Evolutionary conservation across 768 basidiomycete species (phyloP), one percentile per base, ranked within the genome.

Genomic region (Agrocybe pediades): DNA sequence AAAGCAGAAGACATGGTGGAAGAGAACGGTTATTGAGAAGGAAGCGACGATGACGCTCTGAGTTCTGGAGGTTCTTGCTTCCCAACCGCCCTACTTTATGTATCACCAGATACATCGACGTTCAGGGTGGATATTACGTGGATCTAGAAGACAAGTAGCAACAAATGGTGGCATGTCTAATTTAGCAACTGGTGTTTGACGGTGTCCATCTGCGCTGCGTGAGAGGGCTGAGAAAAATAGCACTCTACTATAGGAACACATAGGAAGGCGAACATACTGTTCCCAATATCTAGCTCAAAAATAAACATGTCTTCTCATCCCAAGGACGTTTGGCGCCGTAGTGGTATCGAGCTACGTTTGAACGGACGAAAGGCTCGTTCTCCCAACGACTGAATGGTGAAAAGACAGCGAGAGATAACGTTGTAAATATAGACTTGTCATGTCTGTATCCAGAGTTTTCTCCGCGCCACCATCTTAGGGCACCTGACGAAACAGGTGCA

Each of bases 1-100:
- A 59, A 49, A 27, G 53, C 58, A 40, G 54, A 46, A 26, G 58
- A 50, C 61, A 62, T 62, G 49, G 21, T 47, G 56, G 45, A 33
- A 44, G 46, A 56, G 30, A 42, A 36, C 49, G 21, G 39, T 45
- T 36, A 51, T 47, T 39, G 41, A 50, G 29, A 43, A 27, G 30
- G 25, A 23, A 7, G 39, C 33, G 27, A 17, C 36, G 29, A 26
- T 17, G 44, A 23, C 41, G 41, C 50, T 41, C 52, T 51, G 49
- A 43, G 51, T 56, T 51, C 53, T 57, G 53, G 49, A 46, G 30
- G 26, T 62, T 53, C 55, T 49, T 40, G n/a, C 41, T 47, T 52
- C 40, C 33, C 30, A 46, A 41, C 30, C 16, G n/a, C 25, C 19
- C 24, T 49, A 49, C 47, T 61, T 58, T 61, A 58, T 54, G 57